Conservation (phyloP, 179 eudicot genomes). For the Heliamphora pulchella region DNA sequence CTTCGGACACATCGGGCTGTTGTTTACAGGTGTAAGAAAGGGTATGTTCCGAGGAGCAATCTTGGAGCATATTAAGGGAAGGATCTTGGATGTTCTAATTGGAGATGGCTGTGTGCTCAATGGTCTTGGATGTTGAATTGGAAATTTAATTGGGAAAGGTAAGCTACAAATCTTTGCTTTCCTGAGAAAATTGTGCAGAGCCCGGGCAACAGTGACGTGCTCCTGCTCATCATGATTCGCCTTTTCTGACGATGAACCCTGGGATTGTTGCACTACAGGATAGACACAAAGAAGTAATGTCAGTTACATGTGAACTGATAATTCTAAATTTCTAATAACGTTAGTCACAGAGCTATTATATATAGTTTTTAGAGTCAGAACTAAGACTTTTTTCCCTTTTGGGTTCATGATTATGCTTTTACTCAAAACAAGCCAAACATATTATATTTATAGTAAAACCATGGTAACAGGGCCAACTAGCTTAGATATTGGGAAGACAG, state of each 20-base stretch:
- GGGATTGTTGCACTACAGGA: slow-evolving; percentile 63
- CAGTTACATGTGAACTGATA: slow-evolving; percentile 5
- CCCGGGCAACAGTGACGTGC: slow-evolving; percentile 69
- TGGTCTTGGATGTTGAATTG: slow-evolving; percentile 46
- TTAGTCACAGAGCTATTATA: too few species aligned
- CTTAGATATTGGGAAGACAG: too few species aligned
- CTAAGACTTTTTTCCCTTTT: too few species aligned
- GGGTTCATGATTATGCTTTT: background rate
- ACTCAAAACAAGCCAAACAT: background rate
- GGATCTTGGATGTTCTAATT: slow-evolving; percentile 55
- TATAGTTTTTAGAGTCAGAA: too few species aligned
- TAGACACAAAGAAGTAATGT: slow-evolving; percentile 21
- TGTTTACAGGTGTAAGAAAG: slow-evolving; percentile 15
- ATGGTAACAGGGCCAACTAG: background rate
- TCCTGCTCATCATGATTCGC: slow-evolving; percentile 62
- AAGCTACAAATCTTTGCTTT: slow-evolving; percentile 47
- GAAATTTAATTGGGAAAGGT: slow-evolving; percentile 59
- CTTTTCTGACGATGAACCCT: slow-evolving; percentile 43
- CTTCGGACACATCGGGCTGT: slow-evolving; percentile 29
- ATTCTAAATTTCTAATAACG: too few species aligned
- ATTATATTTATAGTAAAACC: background rate
- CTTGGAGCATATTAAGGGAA: slow-evolving; percentile 62
- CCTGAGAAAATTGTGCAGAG: slow-evolving; percentile 49
- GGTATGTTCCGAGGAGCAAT: slow-evolving; percentile 41
- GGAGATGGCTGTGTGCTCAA: slow-evolving; percentile 47